Conservation (phyloP, 371 early-diverging fungal genomes). For the Zopfochytrium polystomum region DNA sequence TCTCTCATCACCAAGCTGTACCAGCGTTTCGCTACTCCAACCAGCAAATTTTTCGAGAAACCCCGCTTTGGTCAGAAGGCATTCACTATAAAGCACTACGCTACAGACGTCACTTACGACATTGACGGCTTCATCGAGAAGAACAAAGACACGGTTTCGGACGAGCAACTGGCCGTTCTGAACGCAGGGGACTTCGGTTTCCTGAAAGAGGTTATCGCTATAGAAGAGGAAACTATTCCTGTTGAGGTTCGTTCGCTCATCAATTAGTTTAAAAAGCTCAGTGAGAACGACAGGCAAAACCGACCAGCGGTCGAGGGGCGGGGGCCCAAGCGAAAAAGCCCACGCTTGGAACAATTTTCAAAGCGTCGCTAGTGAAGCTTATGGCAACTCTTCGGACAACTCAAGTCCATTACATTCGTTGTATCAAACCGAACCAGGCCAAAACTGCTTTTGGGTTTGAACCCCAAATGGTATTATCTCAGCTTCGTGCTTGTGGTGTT, state of each 20-base stretch:
- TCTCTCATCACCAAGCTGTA: constrained; percentile 84
- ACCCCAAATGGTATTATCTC: constrained; percentile 87
- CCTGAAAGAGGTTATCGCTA: constrained; percentile 64
- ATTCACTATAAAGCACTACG: constrained; percentile 82
- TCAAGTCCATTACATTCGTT: constrained; percentile 96
- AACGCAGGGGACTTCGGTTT: constrained; percentile 70
- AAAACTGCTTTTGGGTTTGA: constrained; percentile 91
- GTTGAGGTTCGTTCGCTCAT: neutral
- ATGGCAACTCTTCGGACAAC: constrained; percentile 94
- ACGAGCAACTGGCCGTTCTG: constrained; percentile 77
- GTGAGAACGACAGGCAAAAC: neutral
- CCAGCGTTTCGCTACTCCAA: constrained; percentile 65
- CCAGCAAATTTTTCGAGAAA: constrained; percentile 80
- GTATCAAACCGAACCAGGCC: constrained; percentile 95
- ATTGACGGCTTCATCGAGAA: constrained; percentile 96
- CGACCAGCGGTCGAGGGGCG: constrained; percentile 22
- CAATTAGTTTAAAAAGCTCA: neutral
- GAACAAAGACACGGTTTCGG: constrained; percentile 98
- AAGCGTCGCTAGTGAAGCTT: constrained; percentile 79
- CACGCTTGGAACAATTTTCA: constrained; percentile 87
- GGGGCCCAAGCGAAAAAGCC: constrained; percentile 56
- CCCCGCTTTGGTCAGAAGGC: constrained; percentile 72
- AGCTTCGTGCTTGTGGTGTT: constrained; percentile 99
- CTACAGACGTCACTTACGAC: constrained; percentile 69
- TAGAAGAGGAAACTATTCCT: constrained; percentile 4